Evolutionary conservation across 306 rosid species (phyloP).

Genomic region (Prunus mume): DNA sequence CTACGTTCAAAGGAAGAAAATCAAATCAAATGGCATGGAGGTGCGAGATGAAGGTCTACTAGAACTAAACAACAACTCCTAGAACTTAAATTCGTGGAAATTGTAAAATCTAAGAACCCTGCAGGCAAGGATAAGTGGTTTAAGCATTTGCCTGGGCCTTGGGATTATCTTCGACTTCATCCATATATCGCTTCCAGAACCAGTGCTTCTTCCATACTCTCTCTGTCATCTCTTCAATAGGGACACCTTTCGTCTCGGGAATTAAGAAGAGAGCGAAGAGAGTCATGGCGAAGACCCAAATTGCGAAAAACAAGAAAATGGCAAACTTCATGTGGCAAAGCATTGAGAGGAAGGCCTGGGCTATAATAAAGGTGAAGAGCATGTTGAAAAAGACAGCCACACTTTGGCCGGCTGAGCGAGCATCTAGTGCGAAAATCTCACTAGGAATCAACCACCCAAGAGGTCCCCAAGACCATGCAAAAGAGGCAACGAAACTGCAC

Average conservation of each 20-base stretch:
- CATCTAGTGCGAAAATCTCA: slow-evolving; percentile 52
- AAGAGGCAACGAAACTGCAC: slow-evolving; percentile 53
- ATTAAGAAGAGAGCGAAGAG: slow-evolving; percentile 32
- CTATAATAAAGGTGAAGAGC: slow-evolving; percentile 59
- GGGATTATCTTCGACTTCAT: not conserved
- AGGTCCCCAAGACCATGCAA: slow-evolving; percentile 75
- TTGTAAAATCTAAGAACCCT: too few relatives aligned
- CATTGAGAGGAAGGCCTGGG: slow-evolving; percentile 58
- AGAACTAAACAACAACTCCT: too few relatives aligned
- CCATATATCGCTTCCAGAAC: slow-evolving; percentile 52
- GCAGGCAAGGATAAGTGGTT: too few relatives aligned
- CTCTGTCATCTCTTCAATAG: slow-evolving; percentile 57
- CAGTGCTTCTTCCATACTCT: slow-evolving; percentile 49
- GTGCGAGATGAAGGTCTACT: too few relatives aligned
- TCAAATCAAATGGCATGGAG: too few relatives aligned
- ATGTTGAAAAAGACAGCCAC: slow-evolving; percentile 46
- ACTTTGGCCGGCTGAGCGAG: slow-evolving; percentile 56
- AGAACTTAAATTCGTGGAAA: too few relatives aligned
- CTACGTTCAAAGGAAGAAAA: too few relatives aligned
- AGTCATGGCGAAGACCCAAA: slow-evolving; percentile 41
- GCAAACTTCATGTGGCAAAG: slow-evolving; percentile 47
- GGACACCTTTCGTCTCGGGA: slow-evolving; percentile 52
- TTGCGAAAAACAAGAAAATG: slow-evolving; percentile 50
- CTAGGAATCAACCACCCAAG: slow-evolving; percentile 66
- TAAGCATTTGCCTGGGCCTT: too few relatives aligned